phyloP scores from a whole-genome alignment of 257 asterid species.

The Leptodermis oblonga region DNA sequence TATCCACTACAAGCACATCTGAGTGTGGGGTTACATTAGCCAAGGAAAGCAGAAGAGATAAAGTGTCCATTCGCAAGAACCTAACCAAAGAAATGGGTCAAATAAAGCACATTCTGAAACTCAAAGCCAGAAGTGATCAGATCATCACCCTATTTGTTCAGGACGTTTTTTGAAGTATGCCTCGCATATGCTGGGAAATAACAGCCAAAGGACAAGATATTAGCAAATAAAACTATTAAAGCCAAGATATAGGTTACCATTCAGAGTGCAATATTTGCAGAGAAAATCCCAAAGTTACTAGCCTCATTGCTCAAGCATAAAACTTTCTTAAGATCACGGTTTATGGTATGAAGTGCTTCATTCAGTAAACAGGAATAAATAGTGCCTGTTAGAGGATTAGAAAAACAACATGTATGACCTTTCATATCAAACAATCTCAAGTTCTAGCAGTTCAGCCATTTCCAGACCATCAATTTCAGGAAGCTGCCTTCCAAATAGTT shows the following conservation, averaged over 20 bases:
- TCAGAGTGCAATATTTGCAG: background rate
- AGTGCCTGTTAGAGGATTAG: background rate
- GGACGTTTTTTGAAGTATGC: constrained; percentile 92
- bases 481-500: background rate
- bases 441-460: background rate
- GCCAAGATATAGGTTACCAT: background rate
- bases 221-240: background rate
- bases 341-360: background rate
- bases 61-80: constrained; percentile 81
- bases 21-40: constrained; percentile 80
- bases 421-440: background rate
- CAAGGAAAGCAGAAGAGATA: constrained; percentile 78
- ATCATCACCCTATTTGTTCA: constrained; percentile 77
- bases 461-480: background rate
- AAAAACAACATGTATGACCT: background rate
- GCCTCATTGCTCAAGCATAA: background rate
- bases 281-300: background rate
- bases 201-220: constrained; percentile 11
- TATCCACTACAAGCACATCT: constrained; percentile 83
- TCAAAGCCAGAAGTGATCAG: constrained; percentile 13
- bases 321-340: background rate
- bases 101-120: background rate
- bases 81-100: constrained; percentile 14
- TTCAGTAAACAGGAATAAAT: background rate
- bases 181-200: constrained; percentile 71